Base-by-base conservation (phyloP, 129 eudicot genomes). In the Centaurea solstitialis region DNA sequence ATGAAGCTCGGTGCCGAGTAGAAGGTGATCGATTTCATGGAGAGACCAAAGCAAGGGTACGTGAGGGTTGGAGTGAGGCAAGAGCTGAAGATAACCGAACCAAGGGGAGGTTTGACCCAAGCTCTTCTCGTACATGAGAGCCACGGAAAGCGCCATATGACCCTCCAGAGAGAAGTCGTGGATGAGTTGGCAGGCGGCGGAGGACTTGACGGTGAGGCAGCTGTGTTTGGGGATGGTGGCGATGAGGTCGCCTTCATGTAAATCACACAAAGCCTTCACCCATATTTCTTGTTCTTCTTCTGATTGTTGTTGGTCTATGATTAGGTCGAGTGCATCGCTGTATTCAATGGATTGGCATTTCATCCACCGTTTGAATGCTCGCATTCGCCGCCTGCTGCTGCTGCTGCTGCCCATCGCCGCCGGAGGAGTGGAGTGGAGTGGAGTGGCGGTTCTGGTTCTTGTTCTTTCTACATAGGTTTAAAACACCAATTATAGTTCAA, bases 311-410 rank as follows among this genome's bases (percentile, higher is more conserved):
- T 76, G 74, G 68, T 71, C 26, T 61, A 73, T 76, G 79, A 80
- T 3, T 78, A 94, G 39, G 22, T 83, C 72, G 33, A 95, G 89
- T 0, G 94, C 89, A 81, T 90, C 91, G 83, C 93, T 92, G 85
- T 86, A 79, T n/a, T 89, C 77, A 22, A 95, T 80, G 70, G 87
- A 87, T 43, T 87, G 86, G 9, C 47, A 26, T 35, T 79, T 87
- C 97, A 95, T 95, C 99, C 97, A 95, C 47, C 97, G 87, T 82
- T 85, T 95, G 97, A 95, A 95, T 21, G 83, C 88, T 85, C 97
- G 75, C 87, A 95, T 65, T 73, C 81, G 93, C 82, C 99, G 88
- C 1, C 30, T 1, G 30, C 30, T 26, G 30, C 30, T 1, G 30
- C 30, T 26, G 84, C 35, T 79, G 76, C 17, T 68, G 62, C 12